These are phyloP conservation scores for Chrysanthemum makinoi DNA, from an alignment of 129 eudicot genomes.

Conservation along the genomic window DNA sequence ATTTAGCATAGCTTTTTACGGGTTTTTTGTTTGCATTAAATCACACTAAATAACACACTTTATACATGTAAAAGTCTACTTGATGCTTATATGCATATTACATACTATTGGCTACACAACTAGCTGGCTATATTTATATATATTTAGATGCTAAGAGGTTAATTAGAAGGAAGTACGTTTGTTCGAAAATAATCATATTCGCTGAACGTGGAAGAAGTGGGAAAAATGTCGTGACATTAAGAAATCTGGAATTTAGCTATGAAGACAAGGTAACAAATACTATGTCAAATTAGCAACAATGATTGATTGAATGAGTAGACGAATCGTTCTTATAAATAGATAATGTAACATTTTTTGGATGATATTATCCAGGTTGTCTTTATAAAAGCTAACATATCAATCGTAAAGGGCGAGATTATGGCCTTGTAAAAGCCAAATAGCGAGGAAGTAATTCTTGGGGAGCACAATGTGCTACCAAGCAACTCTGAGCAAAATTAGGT, in stretches of 20 bases:
- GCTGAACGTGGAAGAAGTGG: constrained; percentile 98
- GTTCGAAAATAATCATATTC: constrained; percentile 87
- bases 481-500: constrained; percentile 99
- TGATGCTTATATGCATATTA: no score
- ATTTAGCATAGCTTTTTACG: no score
- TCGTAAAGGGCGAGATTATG: constrained; percentile 88
- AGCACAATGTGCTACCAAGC: constrained; percentile 88
- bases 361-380: constrained; percentile 56
- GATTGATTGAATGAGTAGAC: neutral
- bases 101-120: no score
- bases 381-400: constrained; percentile 65
- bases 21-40: no score
- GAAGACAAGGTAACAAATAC: constrained; percentile 63
- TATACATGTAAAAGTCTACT: no score
- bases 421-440: constrained; percentile 56
- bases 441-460: constrained; percentile 85
- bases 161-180: no score
- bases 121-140: no score
- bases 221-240: constrained; percentile 54
- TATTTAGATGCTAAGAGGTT: no score
- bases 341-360: neutral
- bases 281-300: neutral
- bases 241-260: constrained; percentile 67
- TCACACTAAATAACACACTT: no score
- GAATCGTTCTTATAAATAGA: neutral